Evolutionary conservation across 495 filamentous ascomycete species (phyloP).

Genomic region (Annulohypoxylon moriforme): DNA sequence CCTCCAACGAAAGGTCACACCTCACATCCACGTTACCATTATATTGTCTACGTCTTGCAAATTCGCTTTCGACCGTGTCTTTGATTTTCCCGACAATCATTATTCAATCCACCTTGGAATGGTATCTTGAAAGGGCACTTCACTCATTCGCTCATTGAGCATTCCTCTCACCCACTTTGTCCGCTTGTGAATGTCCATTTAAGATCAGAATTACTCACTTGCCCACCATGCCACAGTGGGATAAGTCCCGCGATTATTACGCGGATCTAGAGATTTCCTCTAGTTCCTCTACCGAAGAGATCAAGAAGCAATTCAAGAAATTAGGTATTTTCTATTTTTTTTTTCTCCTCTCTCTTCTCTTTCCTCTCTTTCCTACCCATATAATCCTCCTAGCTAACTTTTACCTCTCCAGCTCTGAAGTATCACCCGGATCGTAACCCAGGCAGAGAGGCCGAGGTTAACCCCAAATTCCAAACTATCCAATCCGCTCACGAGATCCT

Average conservation of each 20-base stretch:
- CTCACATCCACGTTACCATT: background rate
- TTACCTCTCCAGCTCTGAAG: conserved; percentile 69
- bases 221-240: conserved; percentile 77
- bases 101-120: conserved; percentile 13
- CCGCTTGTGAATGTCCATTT: background rate
- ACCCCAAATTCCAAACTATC: conserved; percentile 84
- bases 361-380: background rate
- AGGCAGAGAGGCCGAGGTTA: conserved; percentile 80
- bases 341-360: background rate
- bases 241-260: conserved; percentile 84
- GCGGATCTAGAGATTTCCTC: conserved; percentile 77
- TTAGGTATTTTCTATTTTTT: conserved; percentile 64
- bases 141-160: conserved; percentile 2
- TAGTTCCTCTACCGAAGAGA: conserved; percentile 72
- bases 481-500: conserved; percentile 88
- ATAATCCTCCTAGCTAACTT: conserved; percentile 7
- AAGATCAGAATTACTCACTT: conserved; percentile 25
- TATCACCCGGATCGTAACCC: conserved; percentile 93
- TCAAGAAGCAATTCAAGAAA: conserved; percentile 89
- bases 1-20: conserved; percentile 4
- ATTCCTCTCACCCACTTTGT: background rate
- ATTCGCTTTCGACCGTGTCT: background rate
- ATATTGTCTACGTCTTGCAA: background rate
- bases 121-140: conserved; percentile 7
- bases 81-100: background rate